Conservation (phyloP, 768 basidiomycete genomes). For the Agaricus sinodeliciosus region DNA sequence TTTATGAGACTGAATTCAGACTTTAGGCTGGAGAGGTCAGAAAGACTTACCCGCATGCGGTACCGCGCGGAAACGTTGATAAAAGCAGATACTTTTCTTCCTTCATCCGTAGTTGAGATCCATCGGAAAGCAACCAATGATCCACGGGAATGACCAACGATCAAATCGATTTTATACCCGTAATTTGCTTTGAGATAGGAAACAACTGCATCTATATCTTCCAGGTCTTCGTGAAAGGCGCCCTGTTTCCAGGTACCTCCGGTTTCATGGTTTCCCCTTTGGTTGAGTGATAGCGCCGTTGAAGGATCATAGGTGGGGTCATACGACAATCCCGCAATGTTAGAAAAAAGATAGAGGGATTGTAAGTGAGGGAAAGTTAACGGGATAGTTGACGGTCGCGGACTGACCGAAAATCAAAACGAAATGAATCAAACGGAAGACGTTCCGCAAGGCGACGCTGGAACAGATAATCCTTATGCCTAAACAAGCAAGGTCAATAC, state of each 20-base stretch:
- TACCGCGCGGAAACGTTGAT: slow-evolving; percentile 77
- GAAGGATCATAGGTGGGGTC: background rate
- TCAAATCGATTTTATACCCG: slow-evolving; percentile 62
- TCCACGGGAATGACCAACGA: slow-evolving; percentile 78
- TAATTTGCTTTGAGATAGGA: slow-evolving; percentile 48
- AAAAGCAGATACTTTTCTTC: slow-evolving; percentile 47
- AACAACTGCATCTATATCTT: slow-evolving; percentile 62
- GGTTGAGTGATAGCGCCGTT: slow-evolving; percentile 1
- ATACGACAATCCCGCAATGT: too few relatives aligned
- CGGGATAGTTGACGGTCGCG: background rate
- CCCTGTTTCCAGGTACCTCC: slow-evolving; percentile 60
- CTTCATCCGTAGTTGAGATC: slow-evolving; percentile 59
- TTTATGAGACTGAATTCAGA: background rate
- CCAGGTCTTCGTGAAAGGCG: slow-evolving; percentile 51
- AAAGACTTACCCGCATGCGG: slow-evolving; percentile 63
- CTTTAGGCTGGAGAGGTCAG: background rate
- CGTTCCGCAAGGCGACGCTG: slow-evolving; percentile 61
- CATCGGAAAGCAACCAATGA: slow-evolving; percentile 62
- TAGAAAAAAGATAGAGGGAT: too few relatives aligned
- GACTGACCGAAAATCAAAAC: slow-evolving; percentile 79
- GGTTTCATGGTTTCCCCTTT: slow-evolving; percentile 64
- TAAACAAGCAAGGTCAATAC: slow-evolving; percentile 20
- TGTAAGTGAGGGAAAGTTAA: too few relatives aligned
- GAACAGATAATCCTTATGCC: slow-evolving; percentile 84
- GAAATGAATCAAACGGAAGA: slow-evolving; percentile 73